Percentiles rank a stretch among this genome's conserved stretches.
Conservation (phyloP, 2,329 filamentous ascomycete genomes). For the Cadophora gregata region DNA sequence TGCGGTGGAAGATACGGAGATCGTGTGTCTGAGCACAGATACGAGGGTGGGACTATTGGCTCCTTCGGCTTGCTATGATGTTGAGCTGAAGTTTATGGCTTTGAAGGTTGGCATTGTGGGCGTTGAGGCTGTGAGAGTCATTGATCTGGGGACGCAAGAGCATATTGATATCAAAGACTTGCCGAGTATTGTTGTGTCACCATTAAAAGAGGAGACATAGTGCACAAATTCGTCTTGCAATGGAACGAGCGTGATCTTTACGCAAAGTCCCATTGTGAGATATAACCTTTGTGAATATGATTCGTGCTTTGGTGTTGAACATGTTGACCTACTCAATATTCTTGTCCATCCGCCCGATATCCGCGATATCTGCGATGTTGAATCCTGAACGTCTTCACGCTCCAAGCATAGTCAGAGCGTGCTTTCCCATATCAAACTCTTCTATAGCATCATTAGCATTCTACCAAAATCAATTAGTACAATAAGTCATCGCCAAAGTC, state of each 20-base stretch:
- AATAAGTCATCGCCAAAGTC: neutral
- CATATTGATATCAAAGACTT: constrained; percentile 79
- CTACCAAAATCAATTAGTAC: neutral
- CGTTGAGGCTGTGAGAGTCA: constrained; percentile 74
- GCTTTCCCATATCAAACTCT: too few species aligned
- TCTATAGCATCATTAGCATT: neutral
- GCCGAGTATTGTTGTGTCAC: constrained; percentile 66
- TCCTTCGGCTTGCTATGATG: constrained; percentile 75
- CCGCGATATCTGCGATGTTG: neutral
- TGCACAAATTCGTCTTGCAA: neutral
- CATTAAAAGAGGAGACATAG: constrained; percentile 9
- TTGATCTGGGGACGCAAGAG: constrained; percentile 77
- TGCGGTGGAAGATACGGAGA: constrained; percentile 66
- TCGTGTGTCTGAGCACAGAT: constrained; percentile 79
- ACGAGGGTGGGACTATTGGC: constrained; percentile 74
- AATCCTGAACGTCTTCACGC: neutral
- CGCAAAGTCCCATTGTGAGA: neutral
- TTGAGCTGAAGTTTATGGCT: constrained; percentile 74
- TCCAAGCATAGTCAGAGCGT: neutral
- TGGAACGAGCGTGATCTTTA: neutral
- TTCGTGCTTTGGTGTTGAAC: neutral
- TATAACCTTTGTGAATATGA: neutral
- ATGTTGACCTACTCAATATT: neutral
- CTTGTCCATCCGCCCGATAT: neutral
- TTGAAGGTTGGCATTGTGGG: constrained; percentile 68